Evolutionary conservation across 1,139 yeast genomes (phyloP).

Genomic region (Diutina neorugosa): DNA sequence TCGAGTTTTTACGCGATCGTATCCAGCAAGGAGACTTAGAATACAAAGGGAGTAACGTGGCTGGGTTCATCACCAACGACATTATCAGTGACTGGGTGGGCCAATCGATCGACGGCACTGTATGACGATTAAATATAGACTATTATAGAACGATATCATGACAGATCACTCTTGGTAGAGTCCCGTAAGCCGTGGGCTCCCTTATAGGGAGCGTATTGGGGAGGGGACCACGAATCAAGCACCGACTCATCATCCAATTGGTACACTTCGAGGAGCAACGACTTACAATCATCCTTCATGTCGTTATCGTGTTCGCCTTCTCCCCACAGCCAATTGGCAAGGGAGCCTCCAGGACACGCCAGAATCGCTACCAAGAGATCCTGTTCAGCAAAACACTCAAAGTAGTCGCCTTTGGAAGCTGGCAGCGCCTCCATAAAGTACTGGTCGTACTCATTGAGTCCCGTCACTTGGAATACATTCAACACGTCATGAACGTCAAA

Average conservation of each 20-base stretch:
- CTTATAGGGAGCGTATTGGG: conserved; percentile 36
- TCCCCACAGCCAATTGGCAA: conserved; percentile 65
- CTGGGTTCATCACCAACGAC: conserved; percentile 35
- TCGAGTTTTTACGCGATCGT: conserved; percentile 16
- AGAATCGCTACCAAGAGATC: conserved; percentile 53
- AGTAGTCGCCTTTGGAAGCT: conserved; percentile 43
- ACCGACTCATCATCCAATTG: conserved; percentile 31
- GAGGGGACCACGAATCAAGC: conserved; percentile 38
- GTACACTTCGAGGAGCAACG: conserved; percentile 51
- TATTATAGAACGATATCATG: background rate
- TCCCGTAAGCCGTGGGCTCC: conserved; percentile 41
- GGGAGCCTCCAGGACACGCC: conserved; percentile 65
- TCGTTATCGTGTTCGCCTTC: conserved; percentile 36
- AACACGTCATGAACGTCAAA: conserved; percentile 59
- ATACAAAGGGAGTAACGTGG: conserved; percentile 32
- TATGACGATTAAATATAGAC: background rate
- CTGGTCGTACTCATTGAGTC: conserved; percentile 51
- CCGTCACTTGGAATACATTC: conserved; percentile 61
- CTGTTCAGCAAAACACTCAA: conserved; percentile 57
- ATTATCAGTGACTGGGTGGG: conserved; percentile 37
- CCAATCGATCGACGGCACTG: conserved; percentile 32
- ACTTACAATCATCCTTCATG: conserved; percentile 52
- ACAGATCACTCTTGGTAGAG: background rate
- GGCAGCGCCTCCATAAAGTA: conserved; percentile 66
- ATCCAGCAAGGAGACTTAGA: conserved; percentile 13